Conservation (phyloP, 768 basidiomycete genomes). For the Russula emetica region DNA sequence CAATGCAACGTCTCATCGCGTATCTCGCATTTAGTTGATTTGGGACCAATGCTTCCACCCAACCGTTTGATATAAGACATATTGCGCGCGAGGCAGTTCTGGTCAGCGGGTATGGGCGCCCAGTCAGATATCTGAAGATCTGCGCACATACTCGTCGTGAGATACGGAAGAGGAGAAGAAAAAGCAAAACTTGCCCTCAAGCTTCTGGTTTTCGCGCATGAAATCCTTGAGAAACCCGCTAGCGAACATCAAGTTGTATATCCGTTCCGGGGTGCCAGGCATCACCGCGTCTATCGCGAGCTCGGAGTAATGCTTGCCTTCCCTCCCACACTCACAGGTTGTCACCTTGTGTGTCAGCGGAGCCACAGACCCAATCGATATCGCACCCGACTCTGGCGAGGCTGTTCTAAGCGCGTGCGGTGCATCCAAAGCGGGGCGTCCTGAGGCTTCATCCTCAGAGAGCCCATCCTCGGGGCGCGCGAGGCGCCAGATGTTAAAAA, state of each 20-base stretch:
- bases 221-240: slow-evolving; percentile 96
- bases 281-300: slow-evolving; percentile 71
- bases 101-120: slow-evolving; percentile 60
- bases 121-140: slow-evolving; percentile 97
- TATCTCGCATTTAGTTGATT: slow-evolving; percentile 93
- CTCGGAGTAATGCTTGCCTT: slow-evolving; percentile 67
- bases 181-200: slow-evolving; percentile 57
- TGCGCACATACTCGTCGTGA: slow-evolving; percentile 33
- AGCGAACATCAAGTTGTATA: slow-evolving; percentile 93
- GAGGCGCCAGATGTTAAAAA: slow-evolving; percentile 92
- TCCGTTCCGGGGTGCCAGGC: slow-evolving; percentile 90
- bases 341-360: slow-evolving; percentile 50
- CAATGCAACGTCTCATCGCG: slow-evolving; percentile 75
- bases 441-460: slow-evolving; percentile 15
- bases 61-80: slow-evolving; percentile 98
- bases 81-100: slow-evolving; percentile 73
- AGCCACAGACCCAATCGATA: slow-evolving; percentile 16
- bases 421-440: slow-evolving; percentile 14
- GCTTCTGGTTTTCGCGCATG: slow-evolving; percentile 82
- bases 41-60: slow-evolving; percentile 83
- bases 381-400: slow-evolving; percentile 9
- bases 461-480: slow-evolving; percentile 61
- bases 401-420: slow-evolving; percentile 7
- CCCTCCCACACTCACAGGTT: slow-evolving; percentile 67
- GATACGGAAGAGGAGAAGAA: neutral